Conservation (phyloP, 257 asterid species). For the Nicotiana attenuata region DNA sequence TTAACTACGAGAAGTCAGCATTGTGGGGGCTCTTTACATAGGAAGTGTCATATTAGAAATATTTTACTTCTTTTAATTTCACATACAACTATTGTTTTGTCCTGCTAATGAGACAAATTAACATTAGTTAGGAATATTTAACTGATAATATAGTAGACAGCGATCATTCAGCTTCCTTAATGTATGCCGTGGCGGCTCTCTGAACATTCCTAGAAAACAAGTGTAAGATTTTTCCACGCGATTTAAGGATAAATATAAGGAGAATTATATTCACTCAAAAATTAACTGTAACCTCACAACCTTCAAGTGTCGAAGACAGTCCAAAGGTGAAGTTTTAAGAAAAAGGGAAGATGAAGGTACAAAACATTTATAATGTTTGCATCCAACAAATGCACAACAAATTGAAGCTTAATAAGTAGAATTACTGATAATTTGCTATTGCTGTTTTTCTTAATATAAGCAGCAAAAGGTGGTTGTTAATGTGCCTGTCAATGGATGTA, state of each 20-base stretch:
- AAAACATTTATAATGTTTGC: neutral
- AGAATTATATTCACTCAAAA: neutral
- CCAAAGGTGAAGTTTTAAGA: neutral
- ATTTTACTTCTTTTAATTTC: neutral
- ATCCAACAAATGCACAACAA: neutral
- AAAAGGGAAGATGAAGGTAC: neutral
- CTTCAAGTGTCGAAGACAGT: neutral
- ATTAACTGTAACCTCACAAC: neutral
- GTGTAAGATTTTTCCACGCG: neutral
- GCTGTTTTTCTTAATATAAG: neutral
- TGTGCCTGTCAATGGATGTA: constrained; percentile 31
- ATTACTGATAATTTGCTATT: neutral
- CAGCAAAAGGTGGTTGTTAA: constrained; percentile 54
- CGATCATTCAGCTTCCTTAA: neutral
- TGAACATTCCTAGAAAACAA: neutral
- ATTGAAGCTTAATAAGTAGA: neutral
- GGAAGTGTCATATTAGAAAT: neutral
- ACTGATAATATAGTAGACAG: neutral
- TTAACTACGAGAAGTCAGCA: neutral
- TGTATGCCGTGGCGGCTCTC: neutral
- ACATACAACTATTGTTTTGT: neutral
- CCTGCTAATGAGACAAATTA: neutral
- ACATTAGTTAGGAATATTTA: neutral
- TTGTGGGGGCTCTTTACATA: too few relatives aligned
- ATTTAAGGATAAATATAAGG: neutral